Base-by-base conservation (phyloP, 163 green algal species). In the Prototheca wickerhamii region DNA sequence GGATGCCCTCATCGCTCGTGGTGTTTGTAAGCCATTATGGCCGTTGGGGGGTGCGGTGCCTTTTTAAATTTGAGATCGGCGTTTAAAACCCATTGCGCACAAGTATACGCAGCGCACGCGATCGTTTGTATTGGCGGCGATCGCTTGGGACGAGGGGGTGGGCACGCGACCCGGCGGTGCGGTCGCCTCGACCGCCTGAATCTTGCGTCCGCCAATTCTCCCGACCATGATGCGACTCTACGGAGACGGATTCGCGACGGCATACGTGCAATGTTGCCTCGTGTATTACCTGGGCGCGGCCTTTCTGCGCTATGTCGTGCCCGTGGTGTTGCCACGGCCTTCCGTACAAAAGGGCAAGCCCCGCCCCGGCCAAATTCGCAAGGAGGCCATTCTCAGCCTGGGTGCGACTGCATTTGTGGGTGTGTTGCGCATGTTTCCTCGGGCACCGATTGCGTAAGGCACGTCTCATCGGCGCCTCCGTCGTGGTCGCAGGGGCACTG, bases 221-320 rank as follows among this genome's bases (percentile, higher is more conserved):
- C n/a, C 15, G 35, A 34, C 37, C 37, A 64, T 69, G 40, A 35
- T 63, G 42, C 76, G 70, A 0, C 65, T 90, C 0, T 85, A 82
- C 35, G 82, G 78, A 8, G 82, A 81, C 5, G 86, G 84, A 23
- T 87, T 89, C 35, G 31, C 59, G 29, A 60, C 73, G 0, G 86
- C 86, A 1, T 76, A 85, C 2, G 12, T 64, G 4, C 86, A 94
- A 65, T 85, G 3, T 51, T 58, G 50, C 6, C 21, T 76, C 0
- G 80, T 89, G 15, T 95, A 95, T 65, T 95, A 93, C 62, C 35
- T n/a, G 2, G 57, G 70, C 0, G 80, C 65, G 0, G 58, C 74
- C 2, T 28, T 91, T 15, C 71, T 95, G 61, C 85, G 93, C 61
- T 86, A 62, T 20, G 55, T 86, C 7, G 58, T 87, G 30, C 86